Conservation (phyloP, 1,139 yeast species). For the Geotrichum aggregatum region DNA sequence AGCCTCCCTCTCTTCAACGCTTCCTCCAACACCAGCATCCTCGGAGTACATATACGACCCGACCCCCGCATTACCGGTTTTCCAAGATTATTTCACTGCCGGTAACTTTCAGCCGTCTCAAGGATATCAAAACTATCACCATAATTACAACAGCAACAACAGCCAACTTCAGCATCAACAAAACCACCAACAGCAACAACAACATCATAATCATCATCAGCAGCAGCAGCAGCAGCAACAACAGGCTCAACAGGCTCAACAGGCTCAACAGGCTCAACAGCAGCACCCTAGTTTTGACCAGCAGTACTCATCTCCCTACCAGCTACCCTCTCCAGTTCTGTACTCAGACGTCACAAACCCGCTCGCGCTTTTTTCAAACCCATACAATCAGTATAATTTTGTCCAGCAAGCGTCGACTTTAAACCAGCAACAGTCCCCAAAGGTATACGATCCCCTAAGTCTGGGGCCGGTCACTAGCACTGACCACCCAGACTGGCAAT, state of each 20-base stretch:
- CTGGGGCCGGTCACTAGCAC: background rate
- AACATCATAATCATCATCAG: background rate
- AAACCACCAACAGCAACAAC: background rate
- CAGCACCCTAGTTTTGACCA: background rate
- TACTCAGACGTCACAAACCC: background rate
- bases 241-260: background rate
- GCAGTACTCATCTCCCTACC: background rate
- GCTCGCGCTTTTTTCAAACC: background rate
- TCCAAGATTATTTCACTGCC: background rate
- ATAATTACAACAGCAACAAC: background rate
- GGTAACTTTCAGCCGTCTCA: background rate
- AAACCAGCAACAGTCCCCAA: background rate
- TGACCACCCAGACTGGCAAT: constrained; percentile 11
- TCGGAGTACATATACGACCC: constrained; percentile 1
- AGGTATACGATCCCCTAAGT: background rate
- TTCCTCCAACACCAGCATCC: constrained; percentile 7
- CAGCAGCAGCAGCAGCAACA: background rate
- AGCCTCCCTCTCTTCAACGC: background rate
- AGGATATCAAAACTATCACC: background rate
- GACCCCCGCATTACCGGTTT: background rate
- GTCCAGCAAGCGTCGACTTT: background rate
- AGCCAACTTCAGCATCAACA: background rate
- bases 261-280: background rate
- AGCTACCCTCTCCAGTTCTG: background rate
- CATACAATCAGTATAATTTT: background rate